Conservation (phyloP, 2,329 filamentous ascomycete species). For the Ophiostoma quercus region DNA sequence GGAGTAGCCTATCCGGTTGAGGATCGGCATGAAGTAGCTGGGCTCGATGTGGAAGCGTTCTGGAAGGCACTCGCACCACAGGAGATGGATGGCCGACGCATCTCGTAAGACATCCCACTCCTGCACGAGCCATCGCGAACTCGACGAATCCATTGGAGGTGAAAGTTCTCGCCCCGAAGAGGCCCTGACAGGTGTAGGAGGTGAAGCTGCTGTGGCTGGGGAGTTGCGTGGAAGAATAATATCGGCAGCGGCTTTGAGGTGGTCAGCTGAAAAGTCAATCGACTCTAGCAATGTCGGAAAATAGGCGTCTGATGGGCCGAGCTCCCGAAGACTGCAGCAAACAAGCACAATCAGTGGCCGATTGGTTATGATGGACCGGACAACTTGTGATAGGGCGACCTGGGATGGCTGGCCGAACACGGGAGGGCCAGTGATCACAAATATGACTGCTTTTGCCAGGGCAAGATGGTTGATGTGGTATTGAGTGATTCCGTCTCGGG, state of each 20-base stretch:
- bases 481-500: conserved; percentile 57
- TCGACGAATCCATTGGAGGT: conserved; percentile 31
- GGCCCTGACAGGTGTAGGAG: conserved; percentile 21
- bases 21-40: conserved; percentile 41
- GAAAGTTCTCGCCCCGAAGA: neutral
- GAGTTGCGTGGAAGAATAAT: conserved; percentile 42
- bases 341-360: conserved; percentile 50
- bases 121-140: conserved; percentile 41
- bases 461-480: conserved; percentile 59
- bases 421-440: conserved; percentile 52
- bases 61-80: conserved; percentile 46
- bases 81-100: conserved; percentile 38
- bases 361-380: conserved; percentile 27
- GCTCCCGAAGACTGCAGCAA: conserved; percentile 43
- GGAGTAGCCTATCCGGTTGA: conserved; percentile 51
- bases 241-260: conserved; percentile 48
- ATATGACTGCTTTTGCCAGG: conserved; percentile 54
- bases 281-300: conserved; percentile 52
- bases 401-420: conserved; percentile 47
- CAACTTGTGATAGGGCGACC: conserved; percentile 41
- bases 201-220: conserved; percentile 14
- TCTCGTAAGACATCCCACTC: conserved; percentile 40
- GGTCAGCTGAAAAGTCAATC: conserved; percentile 43
- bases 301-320: conserved; percentile 37
- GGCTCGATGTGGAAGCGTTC: conserved; percentile 43